Evolutionary conservation across 2,329 filamentous ascomycete species (phyloP).

Genomic region (Beauveria asiatica): DNA sequence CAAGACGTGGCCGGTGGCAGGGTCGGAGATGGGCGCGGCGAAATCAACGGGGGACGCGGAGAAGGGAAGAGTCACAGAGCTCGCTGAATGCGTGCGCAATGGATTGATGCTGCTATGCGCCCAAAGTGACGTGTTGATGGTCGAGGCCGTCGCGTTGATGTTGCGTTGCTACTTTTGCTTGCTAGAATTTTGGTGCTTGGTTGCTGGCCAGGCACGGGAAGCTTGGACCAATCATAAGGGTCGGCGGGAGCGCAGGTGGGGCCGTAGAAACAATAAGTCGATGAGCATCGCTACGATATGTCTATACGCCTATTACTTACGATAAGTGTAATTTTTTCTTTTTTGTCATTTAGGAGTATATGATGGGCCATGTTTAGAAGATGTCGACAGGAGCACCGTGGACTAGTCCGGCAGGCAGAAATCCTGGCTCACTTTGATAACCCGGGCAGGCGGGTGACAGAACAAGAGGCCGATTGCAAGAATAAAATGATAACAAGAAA

Average conservation of each 20-base stretch:
- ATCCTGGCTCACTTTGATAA: too few relatives aligned
- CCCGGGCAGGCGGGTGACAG: too few relatives aligned
- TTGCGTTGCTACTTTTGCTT: not conserved
- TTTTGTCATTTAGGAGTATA: too few relatives aligned
- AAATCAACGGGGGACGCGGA: not conserved
- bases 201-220: constrained; percentile 4
- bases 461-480: too few relatives aligned
- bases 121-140: not conserved
- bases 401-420: too few relatives aligned
- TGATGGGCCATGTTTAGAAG: too few relatives aligned
- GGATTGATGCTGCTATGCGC: not conserved
- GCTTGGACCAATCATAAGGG: constrained; percentile 12
- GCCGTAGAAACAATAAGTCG: not conserved
- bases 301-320: too few relatives aligned
- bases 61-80: not conserved
- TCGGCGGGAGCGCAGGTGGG: not conserved
- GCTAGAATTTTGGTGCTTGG: constrained; percentile 13
- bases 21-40: not conserved
- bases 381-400: too few relatives aligned
- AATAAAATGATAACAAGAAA: too few relatives aligned
- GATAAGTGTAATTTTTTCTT: too few relatives aligned
- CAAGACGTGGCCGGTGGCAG: constrained; percentile 29
- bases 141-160: constrained; percentile 10
- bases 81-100: not conserved
- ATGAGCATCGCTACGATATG: not conserved